Evolutionary conservation across 2,329 filamentous ascomycete genomes (phyloP).

Genomic region (Nemania serpens): DNA sequence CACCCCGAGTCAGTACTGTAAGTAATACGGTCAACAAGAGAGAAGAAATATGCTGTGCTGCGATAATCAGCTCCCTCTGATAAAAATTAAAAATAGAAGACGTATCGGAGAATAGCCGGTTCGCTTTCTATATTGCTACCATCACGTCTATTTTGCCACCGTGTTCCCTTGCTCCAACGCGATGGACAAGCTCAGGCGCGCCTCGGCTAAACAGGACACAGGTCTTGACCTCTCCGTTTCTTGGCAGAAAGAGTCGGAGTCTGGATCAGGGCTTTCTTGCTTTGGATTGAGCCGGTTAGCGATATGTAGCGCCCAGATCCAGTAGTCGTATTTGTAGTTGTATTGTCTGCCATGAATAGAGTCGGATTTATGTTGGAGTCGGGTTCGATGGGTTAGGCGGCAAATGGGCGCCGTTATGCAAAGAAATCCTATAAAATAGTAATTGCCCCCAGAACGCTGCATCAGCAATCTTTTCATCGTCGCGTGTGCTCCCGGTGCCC

Average conservation of each 20-base stretch:
- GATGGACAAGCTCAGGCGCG: constrained; percentile 7
- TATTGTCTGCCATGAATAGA: no score
- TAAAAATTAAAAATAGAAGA: no score
- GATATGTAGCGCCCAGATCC: neutral
- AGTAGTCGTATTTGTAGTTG: neutral
- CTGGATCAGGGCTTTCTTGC: neutral
- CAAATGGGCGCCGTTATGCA: no score
- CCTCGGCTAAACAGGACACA: constrained; percentile 19
- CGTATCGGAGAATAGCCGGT: neutral
- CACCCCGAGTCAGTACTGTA: neutral
- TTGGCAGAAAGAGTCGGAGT: constrained; percentile 2
- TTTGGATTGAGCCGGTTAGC: constrained; percentile 13
- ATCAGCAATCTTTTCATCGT: no score
- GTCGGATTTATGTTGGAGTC: no score
- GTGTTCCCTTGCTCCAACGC: neutral
- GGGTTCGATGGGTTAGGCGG: no score
- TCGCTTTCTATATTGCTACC: neutral
- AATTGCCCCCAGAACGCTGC: no score
- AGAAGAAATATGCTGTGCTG: no score
- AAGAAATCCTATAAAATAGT: no score
- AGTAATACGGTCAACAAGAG: neutral
- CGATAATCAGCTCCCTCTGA: no score
- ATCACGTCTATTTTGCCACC: neutral
- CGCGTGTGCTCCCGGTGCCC: no score
- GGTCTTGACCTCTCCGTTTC: neutral